Percentiles rank a stretch among this genome's conserved stretches.
These are phyloP conservation scores for Silene uniflora DNA, from an alignment of 148 eudicot species.

Conservation along the genomic window DNA sequence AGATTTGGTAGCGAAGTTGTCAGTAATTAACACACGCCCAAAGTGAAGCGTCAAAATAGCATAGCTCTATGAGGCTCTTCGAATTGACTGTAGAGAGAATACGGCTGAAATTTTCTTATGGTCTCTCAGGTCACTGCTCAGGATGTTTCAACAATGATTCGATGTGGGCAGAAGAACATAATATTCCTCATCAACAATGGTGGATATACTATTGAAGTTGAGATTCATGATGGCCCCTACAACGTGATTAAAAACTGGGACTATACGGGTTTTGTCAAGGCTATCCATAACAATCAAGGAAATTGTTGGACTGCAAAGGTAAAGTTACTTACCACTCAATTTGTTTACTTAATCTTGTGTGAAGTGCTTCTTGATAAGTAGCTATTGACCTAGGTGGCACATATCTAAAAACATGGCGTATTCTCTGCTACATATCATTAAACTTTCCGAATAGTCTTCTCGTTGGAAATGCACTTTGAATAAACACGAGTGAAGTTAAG, in stretches of 20 bases:
- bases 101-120: background rate
- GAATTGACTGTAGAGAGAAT: background rate
- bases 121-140: slow-evolving; percentile 74
- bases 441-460: too few relatives aligned
- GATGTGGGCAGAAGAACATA: slow-evolving; percentile 60
- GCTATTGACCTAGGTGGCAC: too few relatives aligned
- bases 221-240: slow-evolving; percentile 86
- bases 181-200: slow-evolving; percentile 85
- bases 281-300: slow-evolving; percentile 66
- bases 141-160: slow-evolving; percentile 80
- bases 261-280: slow-evolving; percentile 63
- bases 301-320: slow-evolving; percentile 79
- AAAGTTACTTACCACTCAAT: slow-evolving; percentile 6
- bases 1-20: too few relatives aligned
- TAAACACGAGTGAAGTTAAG: too few relatives aligned
- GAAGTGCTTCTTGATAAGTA: too few relatives aligned
- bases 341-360: background rate
- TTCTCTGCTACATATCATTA: too few relatives aligned
- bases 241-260: slow-evolving; percentile 84
- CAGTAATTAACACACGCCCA: too few relatives aligned
- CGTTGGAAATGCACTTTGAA: too few relatives aligned
- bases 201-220: slow-evolving; percentile 84
- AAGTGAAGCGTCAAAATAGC: too few relatives aligned
- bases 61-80: background rate
- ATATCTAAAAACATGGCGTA: too few relatives aligned